Evolutionary conservation across 352 stramenopile genomes (phyloP), one percentile per base, ranked within the genome.

Genomic region (Phytophthora quininea): DNA sequence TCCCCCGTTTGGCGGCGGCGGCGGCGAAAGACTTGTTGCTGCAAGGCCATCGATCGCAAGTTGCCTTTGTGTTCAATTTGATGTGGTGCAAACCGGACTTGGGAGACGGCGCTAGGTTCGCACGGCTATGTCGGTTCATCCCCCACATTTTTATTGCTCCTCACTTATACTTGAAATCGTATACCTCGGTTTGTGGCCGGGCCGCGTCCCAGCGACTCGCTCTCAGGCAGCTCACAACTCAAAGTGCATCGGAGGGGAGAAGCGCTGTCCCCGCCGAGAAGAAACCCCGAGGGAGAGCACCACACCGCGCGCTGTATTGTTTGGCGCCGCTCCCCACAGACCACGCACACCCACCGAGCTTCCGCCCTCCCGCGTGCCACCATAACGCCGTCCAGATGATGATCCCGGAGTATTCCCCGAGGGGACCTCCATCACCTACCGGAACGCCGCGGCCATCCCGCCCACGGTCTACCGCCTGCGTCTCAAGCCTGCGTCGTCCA

Each of bases 351-450:
- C 2, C 32, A 30, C 14, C 42, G 37, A 54, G 29, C 49, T 40
- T 14, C 12, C 29, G 27, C 24, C 38, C 32, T 37, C 57, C 55
- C n/a, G 35, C 32, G 54, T 43, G 50, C 49, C 51, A 77, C 55
- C 55, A 77, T 77, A 62, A 45, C 48, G 60, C 55, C 55, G 37
- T 38, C 54, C 67, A n/a, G 71, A 78, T 78, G 71, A 78, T 78
- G 67, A 78, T 78, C 58, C 62, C 72, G 66, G 73, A 81, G 73
- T 77, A 74, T 55, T 74, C 70, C 67, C 73, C 70, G 32, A 62
- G 69, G 60, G 73, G 33, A 77, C 73, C 61, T 74, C 62, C 70
- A 65, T 81, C 53, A 74, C 70, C 9, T 79, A 72, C 64, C 32
- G 60, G 29, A 67, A 62, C 58, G 47, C 66, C 38, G 64, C 59